Base-by-base conservation (phyloP, 176 grass and related monocot species). In the Cenchrus fungigraminus region DNA sequence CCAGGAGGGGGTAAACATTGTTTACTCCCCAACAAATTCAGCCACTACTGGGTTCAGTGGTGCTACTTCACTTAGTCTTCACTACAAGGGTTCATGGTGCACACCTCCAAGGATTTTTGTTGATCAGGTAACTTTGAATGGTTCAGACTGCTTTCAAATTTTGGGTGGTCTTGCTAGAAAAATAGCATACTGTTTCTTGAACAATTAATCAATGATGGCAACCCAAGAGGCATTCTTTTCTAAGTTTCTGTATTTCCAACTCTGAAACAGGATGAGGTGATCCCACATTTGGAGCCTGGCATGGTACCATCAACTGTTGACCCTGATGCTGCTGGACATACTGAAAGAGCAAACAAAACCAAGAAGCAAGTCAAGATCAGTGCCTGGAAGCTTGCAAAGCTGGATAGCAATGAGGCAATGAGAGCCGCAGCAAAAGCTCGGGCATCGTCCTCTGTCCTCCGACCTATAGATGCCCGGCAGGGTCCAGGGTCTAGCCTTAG, bases 91-190 rank as follows among this genome's bases (percentile, higher is more conserved):
- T 81, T 85, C 84, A 44, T 97, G 95, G 95, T 97, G 95, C 81
- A 97, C 95, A n/a, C 92, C 95, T 81, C 95, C 95, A 59, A 94
- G 95, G 74, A 87, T 97, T 74, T 94, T 97, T 62, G 42, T 94
- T 71, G 95, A 94, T 83, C 90, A 89, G 87, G 87, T 89, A 90
- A 34, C 3, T 45, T 43, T 15, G 7, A 60, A 76, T 45, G 45
- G 44, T 65, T 10, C 80, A 17, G 3, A 9, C n/a, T 2, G 0
- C 10, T 42, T 51, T 31, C 20, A 75, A 28, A 73, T 65, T 63
- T 56, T 60, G 44, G 20, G 16, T 22, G 17, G 12, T 57, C 37
- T 40, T 40, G 37, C 37, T 40, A 40, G 65, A 88, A 78, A 1
- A 53, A 78, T 29, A 20, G 6, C 54, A 53, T 10, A 47, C 37